Base-by-base conservation (phyloP, 768 basidiomycete genomes). In the Mycena kentingensis region DNA sequence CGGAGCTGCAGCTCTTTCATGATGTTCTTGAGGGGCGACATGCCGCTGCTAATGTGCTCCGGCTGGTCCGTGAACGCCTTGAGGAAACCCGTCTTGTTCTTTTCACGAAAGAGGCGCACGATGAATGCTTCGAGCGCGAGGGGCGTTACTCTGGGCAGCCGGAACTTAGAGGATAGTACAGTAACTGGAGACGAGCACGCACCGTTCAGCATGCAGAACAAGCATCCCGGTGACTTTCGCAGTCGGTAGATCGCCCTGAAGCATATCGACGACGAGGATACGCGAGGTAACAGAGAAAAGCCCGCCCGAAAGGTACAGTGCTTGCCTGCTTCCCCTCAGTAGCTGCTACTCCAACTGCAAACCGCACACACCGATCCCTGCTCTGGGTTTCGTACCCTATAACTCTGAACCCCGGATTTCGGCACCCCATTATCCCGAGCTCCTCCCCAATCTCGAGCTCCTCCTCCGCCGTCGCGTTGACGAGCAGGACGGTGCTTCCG, bases 31-130 rank as follows among this genome's bases (percentile, higher is more conserved):
- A 99, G 74, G 1, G 97, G 97, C 1, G 91, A 93, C 67, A 98
- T 70, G 1, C 95, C 96, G 56, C 84, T 91, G 0, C 89, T 94
- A 55, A 99, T 97, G 56, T 88, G 84, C 67, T 98, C 97, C 4
- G 96, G 94, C 62, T 98, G 90, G 68, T 98, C 97, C 2, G 93
- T 92, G 65, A 99, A 97, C 0, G 93, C 97, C 69, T 99, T 98
- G 58, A 98, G 74, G 68, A 98, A 99, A 1, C 96, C 96, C 2
- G 76, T 77, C 66, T 79, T 82, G 73, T 98, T 99, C 72, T 87
- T 84, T 69, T 97, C 87, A 35, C 96, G 82, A 65, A 88, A 98
- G 2, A 97, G 73, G 3, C 95, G 84, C 43, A 94, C 87, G 31
- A 98, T 91, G 72, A 98, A 99, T 0, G 94, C 92, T 65, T 98